Base-by-base conservation (phyloP, 805 yeast genomes). In the Tetrapisispora pingtungensis region DNA sequence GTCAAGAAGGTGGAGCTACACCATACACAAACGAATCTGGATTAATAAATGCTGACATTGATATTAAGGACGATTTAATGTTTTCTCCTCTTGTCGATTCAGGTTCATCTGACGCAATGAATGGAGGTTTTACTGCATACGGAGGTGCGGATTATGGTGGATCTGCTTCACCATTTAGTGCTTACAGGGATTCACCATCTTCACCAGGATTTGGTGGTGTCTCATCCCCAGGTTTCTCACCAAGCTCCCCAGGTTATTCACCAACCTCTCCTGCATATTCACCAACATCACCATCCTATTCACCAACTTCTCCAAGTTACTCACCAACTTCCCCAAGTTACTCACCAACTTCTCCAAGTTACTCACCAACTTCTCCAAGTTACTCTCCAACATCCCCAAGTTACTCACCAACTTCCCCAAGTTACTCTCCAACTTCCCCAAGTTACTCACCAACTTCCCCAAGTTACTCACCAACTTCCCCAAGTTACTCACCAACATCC, bases 11-110 rank as follows among this genome's bases (percentile, higher is more conserved):
- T 51, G 84, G 90, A 45, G 90, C 93, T 34, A 88, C 98, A 40
- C 96, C 96, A 39, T 89, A 89, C 66, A 86, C 84, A 58, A 74
- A 70, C 44, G 74, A 76, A 47, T 74, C 76, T 34, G 84, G 83
- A 13, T 55, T 69, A 36, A 68, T 78, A 44, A 84, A 80, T 57
- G 77, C 81, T 48, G 80, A 80, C 58, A 66, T 67, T 44, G 81
- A 78, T 50, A 74, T 74, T 48, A 71, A 70, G 50, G 89, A 81
- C 54, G 87, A 83, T 51, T 79, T 82, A 31, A 86, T 85, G 56
- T 93, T 93, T 73, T 93, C 98, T 40, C 98, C 98, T 45, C 73
- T 93, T 62, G 84, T 75, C 32, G 93, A 88, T 49, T 78, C 96
- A 28, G 95, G 96, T 53, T 75, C 81, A 43, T 75, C 76, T 37